Percentiles rank a stretch among this genome's conserved stretches.
These are phyloP conservation scores for Raffaelea deltoideospora DNA, from an alignment of 2,329 filamentous ascomycete genomes.

Conservation along the genomic window DNA sequence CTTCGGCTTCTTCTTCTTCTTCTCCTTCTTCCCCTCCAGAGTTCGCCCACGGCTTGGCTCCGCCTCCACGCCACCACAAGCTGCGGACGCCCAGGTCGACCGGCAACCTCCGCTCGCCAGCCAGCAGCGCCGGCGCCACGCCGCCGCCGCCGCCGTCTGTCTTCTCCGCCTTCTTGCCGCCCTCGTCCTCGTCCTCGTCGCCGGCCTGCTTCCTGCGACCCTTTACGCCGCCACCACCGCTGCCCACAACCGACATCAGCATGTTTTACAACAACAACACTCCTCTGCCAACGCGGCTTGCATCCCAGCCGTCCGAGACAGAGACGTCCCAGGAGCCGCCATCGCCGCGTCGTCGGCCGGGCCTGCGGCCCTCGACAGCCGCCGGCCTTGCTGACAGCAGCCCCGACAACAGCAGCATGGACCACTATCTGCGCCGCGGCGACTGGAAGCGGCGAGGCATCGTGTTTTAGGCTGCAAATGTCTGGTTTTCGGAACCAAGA, in stretches of 20 bases:
- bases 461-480: constrained; percentile 16
- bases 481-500: constrained; percentile 9
- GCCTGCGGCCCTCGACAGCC: too few species aligned
- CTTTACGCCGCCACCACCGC: too few species aligned
- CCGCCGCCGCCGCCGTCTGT: constrained; percentile 2
- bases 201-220: too few species aligned
- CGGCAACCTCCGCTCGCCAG: constrained; percentile 3
- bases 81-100: constrained; percentile 6
- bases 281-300: too few species aligned
- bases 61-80: constrained; percentile 6
- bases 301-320: constrained; percentile 3
- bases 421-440: constrained; percentile 17
- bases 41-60: constrained; percentile 7
- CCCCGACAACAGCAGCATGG: constrained; percentile 10
- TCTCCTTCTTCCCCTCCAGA: too few species aligned
- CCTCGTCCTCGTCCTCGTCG: too few species aligned
- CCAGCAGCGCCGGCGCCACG: not conserved
- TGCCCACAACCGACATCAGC: too few species aligned
- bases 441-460: constrained; percentile 22
- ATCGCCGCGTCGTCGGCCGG: constrained; percentile 7
- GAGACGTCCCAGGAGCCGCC: constrained; percentile 1
- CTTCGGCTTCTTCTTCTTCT: not conserved
- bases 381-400: too few species aligned
- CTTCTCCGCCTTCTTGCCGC: too few species aligned
- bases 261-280: too few species aligned